phyloP scores from a whole-genome alignment of 768 basidiomycete species.

The Pleurotus pulmonarius region DNA sequence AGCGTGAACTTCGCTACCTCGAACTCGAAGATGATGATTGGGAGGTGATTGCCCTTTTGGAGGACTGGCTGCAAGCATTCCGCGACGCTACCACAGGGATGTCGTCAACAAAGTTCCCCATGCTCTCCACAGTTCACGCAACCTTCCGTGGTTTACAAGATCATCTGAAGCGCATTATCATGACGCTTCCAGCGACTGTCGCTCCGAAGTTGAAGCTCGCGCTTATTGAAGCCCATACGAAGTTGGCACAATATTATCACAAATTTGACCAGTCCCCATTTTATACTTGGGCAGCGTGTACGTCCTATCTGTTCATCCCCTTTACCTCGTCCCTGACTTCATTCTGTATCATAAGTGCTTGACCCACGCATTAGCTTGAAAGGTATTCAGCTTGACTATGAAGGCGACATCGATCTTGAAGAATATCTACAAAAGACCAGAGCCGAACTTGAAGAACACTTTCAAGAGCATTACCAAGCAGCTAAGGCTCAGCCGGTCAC shows the following conservation, averaged over 20 bases:
- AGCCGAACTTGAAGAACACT: slow-evolving; percentile 9
- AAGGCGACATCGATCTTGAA: slow-evolving; percentile 15
- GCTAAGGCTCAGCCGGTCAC: not conserved
- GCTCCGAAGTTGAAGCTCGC: slow-evolving; percentile 15
- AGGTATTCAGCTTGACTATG: slow-evolving; percentile 16
- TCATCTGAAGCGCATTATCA: slow-evolving; percentile 18
- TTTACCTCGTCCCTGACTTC: not conserved
- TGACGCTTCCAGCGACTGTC: slow-evolving; percentile 13
- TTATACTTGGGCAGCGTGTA: slow-evolving; percentile 27
- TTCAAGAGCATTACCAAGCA: slow-evolving; percentile 8
- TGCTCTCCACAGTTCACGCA: slow-evolving; percentile 27
- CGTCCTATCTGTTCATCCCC: slow-evolving; percentile 4
- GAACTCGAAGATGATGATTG: slow-evolving; percentile 22
- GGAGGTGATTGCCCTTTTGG: slow-evolving; percentile 17
- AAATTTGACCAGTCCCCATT: slow-evolving; percentile 27
- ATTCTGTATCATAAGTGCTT: slow-evolving; percentile 20
- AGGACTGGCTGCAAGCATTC: slow-evolving; percentile 23
- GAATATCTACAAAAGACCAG: slow-evolving; percentile 15
- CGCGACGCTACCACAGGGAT: slow-evolving; percentile 27
- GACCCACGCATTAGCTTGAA: slow-evolving; percentile 27
- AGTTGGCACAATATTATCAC: slow-evolving; percentile 29
- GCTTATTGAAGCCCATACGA: slow-evolving; percentile 22
- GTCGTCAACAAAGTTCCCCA: slow-evolving; percentile 25
- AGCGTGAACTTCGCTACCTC: slow-evolving; percentile 15
- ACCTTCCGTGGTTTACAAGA: slow-evolving; percentile 30